phyloP scores from a whole-genome alignment of 2,329 filamentous ascomycete genomes.

The Aotearoamyces nothofagi region DNA sequence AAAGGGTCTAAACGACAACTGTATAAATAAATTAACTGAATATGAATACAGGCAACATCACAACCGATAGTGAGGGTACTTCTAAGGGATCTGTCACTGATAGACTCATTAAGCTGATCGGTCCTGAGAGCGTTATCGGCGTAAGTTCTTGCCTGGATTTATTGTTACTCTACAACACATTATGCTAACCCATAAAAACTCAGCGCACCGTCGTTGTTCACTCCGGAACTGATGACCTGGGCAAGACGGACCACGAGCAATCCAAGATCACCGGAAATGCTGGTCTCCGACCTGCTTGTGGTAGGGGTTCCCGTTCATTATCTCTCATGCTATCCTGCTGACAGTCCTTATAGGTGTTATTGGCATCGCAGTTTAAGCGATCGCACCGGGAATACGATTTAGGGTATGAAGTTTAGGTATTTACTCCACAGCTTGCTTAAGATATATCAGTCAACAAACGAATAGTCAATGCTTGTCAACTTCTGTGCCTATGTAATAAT shows the following conservation, averaged over 20 bases:
- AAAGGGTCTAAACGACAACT: too few relatives aligned
- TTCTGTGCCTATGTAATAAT: too few relatives aligned
- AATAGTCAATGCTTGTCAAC: too few relatives aligned
- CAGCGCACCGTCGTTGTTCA: conserved; percentile 92
- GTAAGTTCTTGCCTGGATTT: conserved; percentile 32
- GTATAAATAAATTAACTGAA: too few relatives aligned
- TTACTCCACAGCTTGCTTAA: too few relatives aligned
- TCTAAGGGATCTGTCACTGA: conserved; percentile 68
- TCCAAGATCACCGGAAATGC: conserved; percentile 98
- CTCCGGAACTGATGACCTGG: conserved; percentile 90
- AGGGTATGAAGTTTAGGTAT: too few relatives aligned
- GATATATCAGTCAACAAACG: too few relatives aligned
- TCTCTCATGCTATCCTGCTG: conserved; percentile 5
- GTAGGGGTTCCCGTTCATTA: conserved; percentile 34
- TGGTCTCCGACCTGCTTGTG: conserved; percentile 83
- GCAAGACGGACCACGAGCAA: conserved; percentile 82
- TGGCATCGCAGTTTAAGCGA: conserved; percentile 59
- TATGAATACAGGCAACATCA: too few relatives aligned
- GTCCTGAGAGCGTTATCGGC: conserved; percentile 86
- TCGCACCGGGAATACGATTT: not conserved
- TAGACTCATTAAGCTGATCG: conserved; percentile 86
- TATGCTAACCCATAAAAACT: conserved; percentile 11
- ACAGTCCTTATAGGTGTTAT: conserved; percentile 56
- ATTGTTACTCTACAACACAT: not conserved
- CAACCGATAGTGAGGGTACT: conserved; percentile 87